Evolutionary conservation across 345 rosid genomes (phyloP).

Genomic region (Physaria fendleri): DNA sequence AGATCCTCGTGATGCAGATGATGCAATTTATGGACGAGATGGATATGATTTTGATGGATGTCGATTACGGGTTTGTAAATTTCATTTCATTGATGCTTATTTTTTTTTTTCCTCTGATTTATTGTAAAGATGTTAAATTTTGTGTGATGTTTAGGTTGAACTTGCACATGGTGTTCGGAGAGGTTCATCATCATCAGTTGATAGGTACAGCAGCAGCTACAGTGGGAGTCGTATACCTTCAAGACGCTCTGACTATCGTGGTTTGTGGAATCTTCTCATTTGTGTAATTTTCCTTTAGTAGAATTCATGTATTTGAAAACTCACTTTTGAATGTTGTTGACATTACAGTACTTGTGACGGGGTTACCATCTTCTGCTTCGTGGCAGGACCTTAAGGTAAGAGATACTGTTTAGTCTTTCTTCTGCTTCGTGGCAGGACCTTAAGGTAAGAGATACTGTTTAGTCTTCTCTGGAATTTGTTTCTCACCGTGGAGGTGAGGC

Average conservation of each 20-base stretch:
- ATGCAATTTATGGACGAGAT: slow-evolving; percentile 86
- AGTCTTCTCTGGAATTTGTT: slow-evolving; percentile 66
- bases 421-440: slow-evolving; percentile 99
- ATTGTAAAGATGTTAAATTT: not conserved
- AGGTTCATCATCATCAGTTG: slow-evolving; percentile 64
- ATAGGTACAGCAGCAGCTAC: slow-evolving; percentile 63
- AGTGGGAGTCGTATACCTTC: slow-evolving; percentile 72
- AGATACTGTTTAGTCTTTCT: not conserved
- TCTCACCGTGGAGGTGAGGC: slow-evolving; percentile 75
- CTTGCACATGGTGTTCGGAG: slow-evolving; percentile 86
- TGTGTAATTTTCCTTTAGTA: not conserved
- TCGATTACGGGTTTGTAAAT: slow-evolving; percentile 60
- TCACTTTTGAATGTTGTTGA: not conserved
- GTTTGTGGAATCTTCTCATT: slow-evolving; percentile 33
- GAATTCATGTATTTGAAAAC: not conserved
- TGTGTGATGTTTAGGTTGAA: slow-evolving; percentile 56
- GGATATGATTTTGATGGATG: slow-evolving; percentile 87
- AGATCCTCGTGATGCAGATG: slow-evolving; percentile 93
- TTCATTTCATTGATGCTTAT: not conserved
- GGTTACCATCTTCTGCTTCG: slow-evolving; percentile 93
- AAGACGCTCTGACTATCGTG: slow-evolving; percentile 83
- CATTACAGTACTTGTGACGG: slow-evolving; percentile 73
- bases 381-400: slow-evolving; percentile 99
- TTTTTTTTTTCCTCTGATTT: not conserved
- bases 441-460: slow-evolving; percentile 42